Percentiles rank a stretch among this genome's conserved stretches.
Evolutionary conservation across 2,329 filamentous ascomycete species (phyloP).

Genomic region (Nigrograna mackinnonii): DNA sequence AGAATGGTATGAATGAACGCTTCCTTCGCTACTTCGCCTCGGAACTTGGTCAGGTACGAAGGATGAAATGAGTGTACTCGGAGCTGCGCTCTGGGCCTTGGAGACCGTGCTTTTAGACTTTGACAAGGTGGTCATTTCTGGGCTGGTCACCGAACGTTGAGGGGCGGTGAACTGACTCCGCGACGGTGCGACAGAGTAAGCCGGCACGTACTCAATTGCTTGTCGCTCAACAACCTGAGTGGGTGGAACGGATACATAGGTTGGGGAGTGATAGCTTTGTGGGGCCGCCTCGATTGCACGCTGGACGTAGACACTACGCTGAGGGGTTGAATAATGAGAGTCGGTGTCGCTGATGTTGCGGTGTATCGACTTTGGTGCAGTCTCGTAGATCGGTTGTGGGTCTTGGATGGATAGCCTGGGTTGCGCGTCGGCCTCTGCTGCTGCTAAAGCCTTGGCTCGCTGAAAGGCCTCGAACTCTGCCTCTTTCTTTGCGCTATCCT

Average conservation of each 20-base stretch:
- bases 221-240: constrained; percentile 24
- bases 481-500: constrained; percentile 50
- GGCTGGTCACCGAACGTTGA: constrained; percentile 32
- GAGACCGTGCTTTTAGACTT: constrained; percentile 21
- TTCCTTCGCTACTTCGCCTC: constrained; percentile 31
- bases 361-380: constrained; percentile 32
- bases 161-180: constrained; percentile 17
- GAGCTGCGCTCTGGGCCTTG: constrained; percentile 24
- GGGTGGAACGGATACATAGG: constrained; percentile 28
- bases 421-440: constrained; percentile 28
- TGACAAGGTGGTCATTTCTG: constrained; percentile 29
- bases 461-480: constrained; percentile 41
- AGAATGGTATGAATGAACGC: constrained; percentile 36
- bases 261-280: constrained; percentile 36
- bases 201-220: constrained; percentile 39
- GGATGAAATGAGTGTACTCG: constrained; percentile 41
- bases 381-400: constrained; percentile 35
- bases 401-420: constrained; percentile 31
- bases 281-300: constrained; percentile 46
- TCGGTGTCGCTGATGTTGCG: constrained; percentile 42
- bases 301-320: constrained; percentile 21
- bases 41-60: constrained; percentile 37
- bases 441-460: constrained; percentile 29
- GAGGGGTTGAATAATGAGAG: constrained; percentile 30
- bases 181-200: constrained; percentile 30